phyloP scores from a whole-genome alignment of 176 grass and related monocot genomes.

The Alloteropsis semialata region DNA sequence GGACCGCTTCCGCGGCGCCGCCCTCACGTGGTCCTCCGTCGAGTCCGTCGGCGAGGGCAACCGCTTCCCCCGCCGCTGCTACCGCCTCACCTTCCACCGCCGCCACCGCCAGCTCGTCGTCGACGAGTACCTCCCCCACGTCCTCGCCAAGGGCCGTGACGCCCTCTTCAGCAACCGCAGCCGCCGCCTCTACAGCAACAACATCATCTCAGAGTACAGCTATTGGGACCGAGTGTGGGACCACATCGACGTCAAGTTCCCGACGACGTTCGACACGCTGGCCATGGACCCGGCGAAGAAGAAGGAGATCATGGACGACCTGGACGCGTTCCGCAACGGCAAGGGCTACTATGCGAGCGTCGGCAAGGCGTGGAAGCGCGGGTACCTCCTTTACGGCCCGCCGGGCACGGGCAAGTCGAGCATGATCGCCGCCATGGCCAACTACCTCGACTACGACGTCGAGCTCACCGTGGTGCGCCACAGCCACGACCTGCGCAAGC shows the following conservation, averaged over 20 bases:
- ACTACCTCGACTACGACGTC: constrained; percentile 49
- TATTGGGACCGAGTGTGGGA: not conserved
- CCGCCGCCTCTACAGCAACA: constrained; percentile 39
- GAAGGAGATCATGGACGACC: constrained; percentile 30
- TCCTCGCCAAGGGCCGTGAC: not conserved
- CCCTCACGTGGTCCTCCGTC: not conserved
- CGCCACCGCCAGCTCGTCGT: constrained; percentile 31
- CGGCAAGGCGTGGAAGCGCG: constrained; percentile 45
- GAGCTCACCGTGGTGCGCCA: constrained; percentile 32
- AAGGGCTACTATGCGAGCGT: not conserved
- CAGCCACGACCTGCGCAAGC: constrained; percentile 23
- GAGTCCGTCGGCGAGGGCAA: not conserved
- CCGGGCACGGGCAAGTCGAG: constrained; percentile 52
- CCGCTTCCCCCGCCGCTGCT: not conserved
- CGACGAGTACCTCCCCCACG: constrained; percentile 13
- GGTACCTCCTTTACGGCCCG: constrained; percentile 44
- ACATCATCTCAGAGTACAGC: not conserved
- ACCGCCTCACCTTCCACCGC: constrained; percentile 18
- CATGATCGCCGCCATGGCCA: constrained; percentile 44
- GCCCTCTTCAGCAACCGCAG: not conserved
- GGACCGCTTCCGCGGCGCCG: constrained; percentile 27
- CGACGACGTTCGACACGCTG: constrained; percentile 31
- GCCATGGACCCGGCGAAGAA: constrained; percentile 35
- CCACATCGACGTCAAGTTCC: constrained; percentile 24
- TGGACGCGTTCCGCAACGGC: not conserved